phyloP scores from a whole-genome alignment of 129 eudicot genomes.

The Erigeron canadensis region DNA sequence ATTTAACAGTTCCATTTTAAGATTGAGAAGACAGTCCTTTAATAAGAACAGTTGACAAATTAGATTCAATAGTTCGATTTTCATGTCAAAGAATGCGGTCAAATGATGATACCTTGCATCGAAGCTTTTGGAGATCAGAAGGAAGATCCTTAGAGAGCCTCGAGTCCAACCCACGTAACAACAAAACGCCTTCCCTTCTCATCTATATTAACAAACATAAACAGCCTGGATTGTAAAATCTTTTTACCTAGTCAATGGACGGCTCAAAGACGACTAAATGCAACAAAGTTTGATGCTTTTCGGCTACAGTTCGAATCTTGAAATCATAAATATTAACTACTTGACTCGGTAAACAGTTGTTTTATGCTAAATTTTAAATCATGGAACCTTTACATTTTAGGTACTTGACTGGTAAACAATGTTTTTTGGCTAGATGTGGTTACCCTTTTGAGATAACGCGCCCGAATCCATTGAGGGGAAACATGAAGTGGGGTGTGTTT shows the following conservation, averaged over 20 bases:
- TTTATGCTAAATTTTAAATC: neutral
- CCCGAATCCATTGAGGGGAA: slow-evolving; percentile 87
- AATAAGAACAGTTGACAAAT: neutral
- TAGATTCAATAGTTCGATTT: neutral
- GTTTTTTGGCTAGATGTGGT: neutral
- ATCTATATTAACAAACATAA: slow-evolving; percentile 55
- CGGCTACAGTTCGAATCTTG: slow-evolving; percentile 23
- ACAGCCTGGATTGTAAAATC: neutral
- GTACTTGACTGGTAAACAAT: slow-evolving; percentile 6
- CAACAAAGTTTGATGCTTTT: slow-evolving; percentile 32
- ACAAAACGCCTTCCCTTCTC: slow-evolving; percentile 79
- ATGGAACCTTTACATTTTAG: neutral
- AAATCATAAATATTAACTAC: slow-evolving; percentile 22
- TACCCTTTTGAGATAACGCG: slow-evolving; percentile 68
- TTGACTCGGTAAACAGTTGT: slow-evolving; percentile 27
- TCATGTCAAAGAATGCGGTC: neutral
- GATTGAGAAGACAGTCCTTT: slow-evolving; percentile 1
- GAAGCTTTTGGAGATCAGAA: slow-evolving; percentile 93
- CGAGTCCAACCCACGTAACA: slow-evolving; percentile 88
- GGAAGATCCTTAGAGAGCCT: slow-evolving; percentile 97
- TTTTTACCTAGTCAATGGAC: slow-evolving; percentile 31
- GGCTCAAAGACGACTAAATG: slow-evolving; percentile 24
- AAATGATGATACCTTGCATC: slow-evolving; percentile 72
- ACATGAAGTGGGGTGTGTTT: slow-evolving; percentile 81
- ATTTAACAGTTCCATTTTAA: neutral